Conservation (phyloP, 768 basidiomycete species). For the Suillus decipiens region DNA sequence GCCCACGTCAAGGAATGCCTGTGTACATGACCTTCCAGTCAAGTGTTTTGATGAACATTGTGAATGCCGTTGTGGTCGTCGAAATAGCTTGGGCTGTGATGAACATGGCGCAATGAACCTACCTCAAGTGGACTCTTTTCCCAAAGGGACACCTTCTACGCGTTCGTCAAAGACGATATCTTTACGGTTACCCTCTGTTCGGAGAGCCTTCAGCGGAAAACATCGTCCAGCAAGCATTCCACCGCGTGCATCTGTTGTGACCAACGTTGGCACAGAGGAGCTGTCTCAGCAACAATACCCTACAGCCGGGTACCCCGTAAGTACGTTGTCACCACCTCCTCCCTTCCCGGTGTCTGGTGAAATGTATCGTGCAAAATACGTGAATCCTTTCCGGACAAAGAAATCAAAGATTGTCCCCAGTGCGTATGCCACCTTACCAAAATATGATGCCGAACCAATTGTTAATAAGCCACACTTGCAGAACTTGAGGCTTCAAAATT, state of each 20-base stretch:
- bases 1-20: neutral
- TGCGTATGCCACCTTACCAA: neutral
- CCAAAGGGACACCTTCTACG: neutral
- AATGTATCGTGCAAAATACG: constrained; percentile 16
- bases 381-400: constrained; percentile 20
- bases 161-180: constrained; percentile 5
- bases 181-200: constrained; percentile 15
- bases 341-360: constrained; percentile 8
- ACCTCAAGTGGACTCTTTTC: neutral
- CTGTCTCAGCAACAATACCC: neutral
- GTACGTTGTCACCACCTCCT: neutral
- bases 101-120: constrained; percentile 3
- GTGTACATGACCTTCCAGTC: constrained; percentile 10
- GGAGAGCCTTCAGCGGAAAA: constrained; percentile 12
- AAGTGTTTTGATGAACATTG: neutral
- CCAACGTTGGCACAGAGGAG: constrained; percentile 4
- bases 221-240: constrained; percentile 14
- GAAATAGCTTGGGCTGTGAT: constrained; percentile 12
- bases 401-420: constrained; percentile 16
- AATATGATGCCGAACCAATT: neutral
- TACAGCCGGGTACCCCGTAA: neutral
- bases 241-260: neutral
- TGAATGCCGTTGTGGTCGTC: constrained; percentile 17
- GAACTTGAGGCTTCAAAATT: constrained; percentile 3
- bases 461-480: neutral